These are phyloP conservation scores for Melastoma candidum DNA, from an alignment of 441 rosid genomes.

Conservation along the genomic window DNA sequence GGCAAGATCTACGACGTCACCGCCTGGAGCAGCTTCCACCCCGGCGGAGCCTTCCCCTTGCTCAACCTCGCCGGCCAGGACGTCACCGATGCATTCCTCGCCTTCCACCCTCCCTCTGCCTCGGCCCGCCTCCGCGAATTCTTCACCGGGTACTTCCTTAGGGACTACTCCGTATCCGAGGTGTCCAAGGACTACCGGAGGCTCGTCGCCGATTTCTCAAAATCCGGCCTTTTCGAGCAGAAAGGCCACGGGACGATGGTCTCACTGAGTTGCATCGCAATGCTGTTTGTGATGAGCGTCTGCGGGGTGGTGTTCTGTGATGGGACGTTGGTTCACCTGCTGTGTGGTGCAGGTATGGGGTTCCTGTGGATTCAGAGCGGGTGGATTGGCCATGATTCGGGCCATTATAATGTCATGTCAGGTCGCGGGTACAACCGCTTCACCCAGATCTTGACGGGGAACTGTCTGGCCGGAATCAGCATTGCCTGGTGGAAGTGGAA, in stretches of 20 bases:
- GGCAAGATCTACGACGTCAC: conserved; percentile 60
- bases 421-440: conserved; percentile 23
- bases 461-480: conserved; percentile 60
- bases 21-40: conserved; percentile 44
- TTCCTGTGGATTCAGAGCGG: conserved; percentile 59
- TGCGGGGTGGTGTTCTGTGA: conserved; percentile 31
- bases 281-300: conserved; percentile 31
- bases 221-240: conserved; percentile 46
- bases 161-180: conserved; percentile 44
- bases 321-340: conserved; percentile 29
- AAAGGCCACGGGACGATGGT: conserved; percentile 33
- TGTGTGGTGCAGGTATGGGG: conserved; percentile 39
- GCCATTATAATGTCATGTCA: conserved; percentile 40
- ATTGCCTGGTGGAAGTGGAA: conserved; percentile 70
- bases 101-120: conserved; percentile 45
- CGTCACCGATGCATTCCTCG: conserved; percentile 59
- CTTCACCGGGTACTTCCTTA: conserved; percentile 46
- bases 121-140: conserved; percentile 40
- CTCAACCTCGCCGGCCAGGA: conserved; percentile 53
- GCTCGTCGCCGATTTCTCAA: conserved; percentile 36
- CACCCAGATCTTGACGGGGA: conserved; percentile 44
- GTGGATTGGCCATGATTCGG: conserved; percentile 71
- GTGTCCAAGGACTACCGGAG: conserved; percentile 44
- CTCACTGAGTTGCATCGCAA: conserved; percentile 19
- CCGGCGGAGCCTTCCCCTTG: conserved; percentile 45